These are phyloP conservation scores for Schwanniomyces polymorphus DNA, from an alignment of 805 yeast species.

Conservation along the genomic window DNA sequence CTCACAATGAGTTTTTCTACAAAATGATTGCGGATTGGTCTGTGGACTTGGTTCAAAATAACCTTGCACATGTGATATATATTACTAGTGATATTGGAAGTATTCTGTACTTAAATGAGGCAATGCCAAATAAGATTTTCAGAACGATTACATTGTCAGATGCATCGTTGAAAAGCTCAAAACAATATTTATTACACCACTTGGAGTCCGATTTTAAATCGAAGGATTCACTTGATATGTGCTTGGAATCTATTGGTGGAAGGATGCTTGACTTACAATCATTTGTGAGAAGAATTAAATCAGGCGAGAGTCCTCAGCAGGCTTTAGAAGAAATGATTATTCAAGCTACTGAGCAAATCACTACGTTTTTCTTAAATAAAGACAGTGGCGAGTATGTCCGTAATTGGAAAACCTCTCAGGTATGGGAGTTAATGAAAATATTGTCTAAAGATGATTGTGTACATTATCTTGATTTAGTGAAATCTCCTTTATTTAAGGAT, in stretches of 20 bases:
- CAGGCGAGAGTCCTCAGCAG: constrained; percentile 79
- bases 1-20: constrained; percentile 66
- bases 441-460: constrained; percentile 53
- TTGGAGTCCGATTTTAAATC: constrained; percentile 29
- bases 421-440: constrained; percentile 77
- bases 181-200: constrained; percentile 63
- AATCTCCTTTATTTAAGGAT: constrained; percentile 60
- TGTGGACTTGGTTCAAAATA: constrained; percentile 68
- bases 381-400: constrained; percentile 24
- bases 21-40: constrained; percentile 88
- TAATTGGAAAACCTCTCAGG: constrained; percentile 75
- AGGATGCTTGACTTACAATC: constrained; percentile 92
- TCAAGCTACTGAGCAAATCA: constrained; percentile 85
- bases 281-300: constrained; percentile 79
- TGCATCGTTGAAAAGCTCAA: constrained; percentile 72
- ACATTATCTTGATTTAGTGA: constrained; percentile 50
- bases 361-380: constrained; percentile 64
- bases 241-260: constrained; percentile 84
- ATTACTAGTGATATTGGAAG: constrained; percentile 85
- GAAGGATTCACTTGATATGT: constrained; percentile 46
- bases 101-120: constrained; percentile 61
- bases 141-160: constrained; percentile 74
- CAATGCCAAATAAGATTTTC: constrained; percentile 87
- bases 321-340: constrained; percentile 79
- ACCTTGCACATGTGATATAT: constrained; percentile 86